Conservation (phyloP, 768 basidiomycete species). For the Xanthoconium purpureum region DNA sequence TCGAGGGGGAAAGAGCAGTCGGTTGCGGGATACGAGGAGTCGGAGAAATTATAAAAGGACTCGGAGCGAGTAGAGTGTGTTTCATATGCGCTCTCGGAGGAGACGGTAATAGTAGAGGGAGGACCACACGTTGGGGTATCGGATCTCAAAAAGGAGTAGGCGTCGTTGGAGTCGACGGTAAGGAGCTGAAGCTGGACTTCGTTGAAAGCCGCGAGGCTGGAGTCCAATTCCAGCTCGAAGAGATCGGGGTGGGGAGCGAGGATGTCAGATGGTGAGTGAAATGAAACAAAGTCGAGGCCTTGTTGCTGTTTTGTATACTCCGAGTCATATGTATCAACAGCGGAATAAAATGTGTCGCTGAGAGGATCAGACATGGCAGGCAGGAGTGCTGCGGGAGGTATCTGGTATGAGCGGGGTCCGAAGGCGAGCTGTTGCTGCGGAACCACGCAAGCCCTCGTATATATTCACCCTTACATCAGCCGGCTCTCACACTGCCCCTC, state of each 20-base stretch:
- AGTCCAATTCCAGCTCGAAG: constrained; percentile 81
- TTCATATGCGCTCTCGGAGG: constrained; percentile 74
- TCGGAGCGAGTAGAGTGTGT: constrained; percentile 66
- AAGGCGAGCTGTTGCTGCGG: constrained; percentile 25
- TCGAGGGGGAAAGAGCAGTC: constrained; percentile 61
- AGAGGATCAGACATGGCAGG: constrained; percentile 32
- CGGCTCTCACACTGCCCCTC: constrained; percentile 27
- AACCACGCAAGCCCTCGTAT: constrained; percentile 33
- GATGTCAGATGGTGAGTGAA: constrained; percentile 66
- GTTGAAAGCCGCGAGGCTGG: constrained; percentile 63
- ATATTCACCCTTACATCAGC: constrained; percentile 36
- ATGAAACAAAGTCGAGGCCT: constrained; percentile 65
- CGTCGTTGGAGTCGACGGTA: constrained; percentile 61
- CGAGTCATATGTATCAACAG: constrained; percentile 35
- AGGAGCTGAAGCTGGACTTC: constrained; percentile 59
- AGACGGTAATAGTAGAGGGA: constrained; percentile 75
- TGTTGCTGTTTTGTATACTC: constrained; percentile 40
- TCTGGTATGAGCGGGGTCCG: constrained; percentile 9
- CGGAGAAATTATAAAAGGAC: constrained; percentile 64
- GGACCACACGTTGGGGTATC: constrained; percentile 66
- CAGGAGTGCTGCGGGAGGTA: constrained; percentile 25
- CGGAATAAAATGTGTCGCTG: constrained; percentile 31
- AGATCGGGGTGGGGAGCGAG: constrained; percentile 76
- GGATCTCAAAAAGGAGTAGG: constrained; percentile 61
- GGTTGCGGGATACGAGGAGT: constrained; percentile 47